Conservation (phyloP, 805 yeast species). For the Candida loeiensis region DNA sequence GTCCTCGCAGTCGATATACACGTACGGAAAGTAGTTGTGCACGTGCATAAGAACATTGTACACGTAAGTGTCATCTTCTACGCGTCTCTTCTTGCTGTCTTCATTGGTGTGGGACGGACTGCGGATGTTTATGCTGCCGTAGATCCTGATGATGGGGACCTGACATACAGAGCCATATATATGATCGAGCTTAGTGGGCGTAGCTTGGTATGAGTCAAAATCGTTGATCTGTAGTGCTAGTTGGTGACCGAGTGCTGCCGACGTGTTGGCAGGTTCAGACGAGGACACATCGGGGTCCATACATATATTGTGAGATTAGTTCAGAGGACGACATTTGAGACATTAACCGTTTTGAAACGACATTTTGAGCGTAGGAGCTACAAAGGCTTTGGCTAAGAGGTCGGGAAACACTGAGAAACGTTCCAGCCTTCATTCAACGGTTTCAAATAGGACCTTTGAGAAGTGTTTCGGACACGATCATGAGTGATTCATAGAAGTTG, state of each 20-base stretch:
- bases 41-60: slow-evolving; percentile 54
- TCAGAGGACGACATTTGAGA: too few species aligned
- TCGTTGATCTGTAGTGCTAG: slow-evolving; percentile 52
- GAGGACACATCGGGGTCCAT: neutral
- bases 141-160: slow-evolving; percentile 76
- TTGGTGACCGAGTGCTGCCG: slow-evolving; percentile 1
- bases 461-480: too few species aligned
- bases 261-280: neutral
- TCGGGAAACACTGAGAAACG: too few species aligned
- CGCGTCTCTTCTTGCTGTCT: slow-evolving; percentile 2
- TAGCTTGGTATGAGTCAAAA: slow-evolving; percentile 62
- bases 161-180: slow-evolving; percentile 34
- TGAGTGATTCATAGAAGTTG: too few species aligned
- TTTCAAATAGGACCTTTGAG: too few species aligned
- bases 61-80: slow-evolving; percentile 11
- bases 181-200: slow-evolving; percentile 54
- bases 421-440: too few species aligned
- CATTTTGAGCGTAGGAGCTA: too few species aligned
- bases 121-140: slow-evolving; percentile 62
- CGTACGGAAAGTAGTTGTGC: slow-evolving; percentile 82
- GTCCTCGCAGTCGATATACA: slow-evolving; percentile 63
- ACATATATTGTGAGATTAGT: too few species aligned
- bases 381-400: too few species aligned
- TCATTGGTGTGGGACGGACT: neutral
- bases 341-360: neutral